Percentiles rank a stretch among this genome's conserved stretches.
Conservation (phyloP, 306 rosid species). For the Vigna mungo region DNA sequence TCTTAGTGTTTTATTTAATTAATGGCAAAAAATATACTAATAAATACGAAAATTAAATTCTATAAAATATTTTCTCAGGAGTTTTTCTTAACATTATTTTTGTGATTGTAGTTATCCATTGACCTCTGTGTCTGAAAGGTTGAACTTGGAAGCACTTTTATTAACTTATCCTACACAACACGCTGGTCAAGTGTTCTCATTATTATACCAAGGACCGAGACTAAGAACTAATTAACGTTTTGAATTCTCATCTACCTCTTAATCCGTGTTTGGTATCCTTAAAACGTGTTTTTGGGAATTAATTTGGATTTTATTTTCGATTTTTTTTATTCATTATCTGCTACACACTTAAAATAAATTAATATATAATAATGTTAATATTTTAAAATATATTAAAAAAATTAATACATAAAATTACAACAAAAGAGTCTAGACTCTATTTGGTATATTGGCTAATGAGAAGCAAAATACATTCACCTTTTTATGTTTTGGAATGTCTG, state of each 20-base stretch:
- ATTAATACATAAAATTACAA: too few species aligned
- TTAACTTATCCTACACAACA: constrained; percentile 4
- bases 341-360: too few species aligned
- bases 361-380: too few species aligned
- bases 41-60: neutral
- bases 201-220: neutral
- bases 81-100: neutral
- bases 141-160: neutral
- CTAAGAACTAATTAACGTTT: neutral
- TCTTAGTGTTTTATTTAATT: too few species aligned
- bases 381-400: too few species aligned
- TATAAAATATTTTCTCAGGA: neutral
- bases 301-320: too few species aligned
- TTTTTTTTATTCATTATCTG: too few species aligned
- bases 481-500: too few species aligned
- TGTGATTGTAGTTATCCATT: neutral
- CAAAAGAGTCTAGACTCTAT: too few species aligned
- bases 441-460: too few species aligned
- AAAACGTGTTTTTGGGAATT: neutral
- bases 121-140: neutral
- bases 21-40: too few species aligned
- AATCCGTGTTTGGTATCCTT: neutral
- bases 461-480: too few species aligned
- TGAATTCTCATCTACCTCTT: neutral
- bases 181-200: neutral